These are phyloP conservation scores for Remersonia thermophila DNA, from an alignment of 2,329 filamentous ascomycete species.

Conservation along the genomic window DNA sequence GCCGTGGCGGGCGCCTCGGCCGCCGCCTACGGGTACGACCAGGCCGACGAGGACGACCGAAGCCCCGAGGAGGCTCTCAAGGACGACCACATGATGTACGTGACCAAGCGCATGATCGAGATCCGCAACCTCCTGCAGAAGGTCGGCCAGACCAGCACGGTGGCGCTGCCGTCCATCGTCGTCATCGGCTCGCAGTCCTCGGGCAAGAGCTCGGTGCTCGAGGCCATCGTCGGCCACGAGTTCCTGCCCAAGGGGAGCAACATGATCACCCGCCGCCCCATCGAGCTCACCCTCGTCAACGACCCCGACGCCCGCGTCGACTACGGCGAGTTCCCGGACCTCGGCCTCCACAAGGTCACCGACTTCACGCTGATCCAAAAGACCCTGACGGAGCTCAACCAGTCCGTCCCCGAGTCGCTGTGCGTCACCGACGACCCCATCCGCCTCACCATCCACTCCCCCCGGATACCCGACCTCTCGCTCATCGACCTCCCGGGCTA, in stretches of 20 bases:
- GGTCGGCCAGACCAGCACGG: slow-evolving; percentile 78
- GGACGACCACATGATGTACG: slow-evolving; percentile 98
- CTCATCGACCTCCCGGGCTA: slow-evolving; percentile 95
- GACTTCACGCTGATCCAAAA: slow-evolving; percentile 89
- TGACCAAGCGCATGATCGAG: slow-evolving; percentile 99
- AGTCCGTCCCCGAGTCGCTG: slow-evolving; percentile 79
- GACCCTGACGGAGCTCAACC: slow-evolving; percentile 86
- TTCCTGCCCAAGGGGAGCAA: slow-evolving; percentile 97
- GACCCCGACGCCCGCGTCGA: slow-evolving; percentile 77
- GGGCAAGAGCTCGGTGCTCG: slow-evolving; percentile 92
- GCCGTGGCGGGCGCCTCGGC: slow-evolving; percentile 61
- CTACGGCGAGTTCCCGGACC: slow-evolving; percentile 90
- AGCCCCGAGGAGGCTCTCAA: slow-evolving; percentile 54
- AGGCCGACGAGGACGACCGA: slow-evolving; percentile 49
- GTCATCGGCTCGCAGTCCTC: slow-evolving; percentile 98
- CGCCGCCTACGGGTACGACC: slow-evolving; percentile 66
- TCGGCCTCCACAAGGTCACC: slow-evolving; percentile 78
- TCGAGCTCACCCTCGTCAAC: slow-evolving; percentile 92
- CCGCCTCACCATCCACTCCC: slow-evolving; percentile 88
- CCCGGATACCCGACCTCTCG: slow-evolving; percentile 87
- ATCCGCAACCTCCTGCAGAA: slow-evolving; percentile 84
- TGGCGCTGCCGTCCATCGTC: slow-evolving; percentile 93
- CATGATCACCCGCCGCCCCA: slow-evolving; percentile 93
- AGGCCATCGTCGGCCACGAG: slow-evolving; percentile 94
- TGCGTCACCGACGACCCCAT: slow-evolving; percentile 97